Evolutionary conservation across 164 flowering plant species (phyloP).

Genomic region (Chimonanthus salicifolius): DNA sequence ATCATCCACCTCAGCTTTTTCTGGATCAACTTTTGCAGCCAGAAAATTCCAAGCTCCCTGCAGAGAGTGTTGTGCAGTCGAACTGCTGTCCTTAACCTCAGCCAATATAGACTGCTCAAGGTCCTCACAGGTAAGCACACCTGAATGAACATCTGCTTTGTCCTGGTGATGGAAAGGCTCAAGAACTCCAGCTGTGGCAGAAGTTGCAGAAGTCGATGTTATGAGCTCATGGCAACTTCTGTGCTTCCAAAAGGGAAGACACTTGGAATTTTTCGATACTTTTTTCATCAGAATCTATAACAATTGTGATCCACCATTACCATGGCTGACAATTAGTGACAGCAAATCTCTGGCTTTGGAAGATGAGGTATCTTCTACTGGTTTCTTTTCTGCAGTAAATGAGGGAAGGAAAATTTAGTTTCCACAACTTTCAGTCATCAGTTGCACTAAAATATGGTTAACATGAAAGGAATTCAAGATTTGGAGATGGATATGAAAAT

Average conservation of each 20-base stretch:
- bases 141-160: constrained; percentile 28
- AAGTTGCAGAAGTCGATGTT: constrained; percentile 10
- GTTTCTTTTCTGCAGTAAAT: constrained; percentile 50
- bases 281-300: constrained; percentile 24
- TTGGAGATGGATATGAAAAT: background rate
- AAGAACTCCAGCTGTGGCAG: constrained; percentile 18
- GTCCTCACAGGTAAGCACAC: constrained; percentile 91
- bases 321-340: constrained; percentile 67
- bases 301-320: constrained; percentile 34
- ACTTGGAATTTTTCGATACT: constrained; percentile 14
- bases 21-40: constrained; percentile 23
- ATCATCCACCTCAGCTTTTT: constrained; percentile 35
- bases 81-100: constrained; percentile 35
- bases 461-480: background rate
- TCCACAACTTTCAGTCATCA: constrained; percentile 1
- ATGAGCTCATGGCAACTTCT: constrained; percentile 17
- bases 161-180: constrained; percentile 23
- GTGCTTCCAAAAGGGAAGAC: constrained; percentile 19
- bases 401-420: constrained; percentile 8
- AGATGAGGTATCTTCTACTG: constrained; percentile 31
- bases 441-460: background rate
- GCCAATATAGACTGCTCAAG: constrained; percentile 86
- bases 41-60: constrained; percentile 19
- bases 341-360: constrained; percentile 56
- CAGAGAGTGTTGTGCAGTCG: constrained; percentile 22